These are phyloP conservation scores for Pulicaria dysenterica DNA, from an alignment of 129 eudicot genomes.

Conservation along the genomic window DNA sequence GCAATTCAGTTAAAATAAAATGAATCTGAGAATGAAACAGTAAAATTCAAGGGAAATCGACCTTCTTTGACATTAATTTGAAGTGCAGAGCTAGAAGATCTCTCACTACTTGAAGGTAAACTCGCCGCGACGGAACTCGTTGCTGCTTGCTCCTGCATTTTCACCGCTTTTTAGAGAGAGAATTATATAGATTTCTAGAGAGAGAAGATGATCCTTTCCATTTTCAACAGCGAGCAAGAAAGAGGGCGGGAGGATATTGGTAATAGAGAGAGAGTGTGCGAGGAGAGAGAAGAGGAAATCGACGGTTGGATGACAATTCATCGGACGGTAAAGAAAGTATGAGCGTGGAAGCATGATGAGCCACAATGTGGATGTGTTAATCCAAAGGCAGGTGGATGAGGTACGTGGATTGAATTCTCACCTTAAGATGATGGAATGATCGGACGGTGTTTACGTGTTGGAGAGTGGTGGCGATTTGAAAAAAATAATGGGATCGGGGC, in stretches of 20 bases:
- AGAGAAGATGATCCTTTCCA: conserved; percentile 4
- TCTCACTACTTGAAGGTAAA: conserved; percentile 88
- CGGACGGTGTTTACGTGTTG: conserved; percentile 32
- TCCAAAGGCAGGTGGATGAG: conserved; percentile 56
- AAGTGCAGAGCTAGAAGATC: conserved; percentile 95
- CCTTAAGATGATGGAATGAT: conserved; percentile 23
- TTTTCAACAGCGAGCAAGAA: conserved; percentile 20
- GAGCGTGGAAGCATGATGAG: conserved; percentile 58
- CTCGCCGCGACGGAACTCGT: conserved; percentile 81
- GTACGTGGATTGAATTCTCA: conserved; percentile 43
- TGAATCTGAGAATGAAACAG: neutral
- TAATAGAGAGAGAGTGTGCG: conserved; percentile 27
- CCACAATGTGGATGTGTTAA: conserved; percentile 53
- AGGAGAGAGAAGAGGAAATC: neutral
- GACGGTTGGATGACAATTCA: conserved; percentile 46
- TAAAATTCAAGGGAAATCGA: conserved; percentile 2
- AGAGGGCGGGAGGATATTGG: conserved; percentile 61
- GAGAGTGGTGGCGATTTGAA: conserved; percentile 17
- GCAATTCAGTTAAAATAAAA: neutral
- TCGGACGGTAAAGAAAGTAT: conserved; percentile 29
- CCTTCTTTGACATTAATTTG: conserved; percentile 90
- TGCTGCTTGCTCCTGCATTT: conserved; percentile 90
- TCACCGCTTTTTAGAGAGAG: conserved; percentile 19
- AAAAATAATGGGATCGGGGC: conserved; percentile 3
- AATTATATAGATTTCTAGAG: conserved; percentile 16